A percentile compares a stretch with the other conserved stretches of the same genome.
phyloP scores from a whole-genome alignment of 2,329 filamentous ascomycete genomes.

The Cytospora piceicola region DNA sequence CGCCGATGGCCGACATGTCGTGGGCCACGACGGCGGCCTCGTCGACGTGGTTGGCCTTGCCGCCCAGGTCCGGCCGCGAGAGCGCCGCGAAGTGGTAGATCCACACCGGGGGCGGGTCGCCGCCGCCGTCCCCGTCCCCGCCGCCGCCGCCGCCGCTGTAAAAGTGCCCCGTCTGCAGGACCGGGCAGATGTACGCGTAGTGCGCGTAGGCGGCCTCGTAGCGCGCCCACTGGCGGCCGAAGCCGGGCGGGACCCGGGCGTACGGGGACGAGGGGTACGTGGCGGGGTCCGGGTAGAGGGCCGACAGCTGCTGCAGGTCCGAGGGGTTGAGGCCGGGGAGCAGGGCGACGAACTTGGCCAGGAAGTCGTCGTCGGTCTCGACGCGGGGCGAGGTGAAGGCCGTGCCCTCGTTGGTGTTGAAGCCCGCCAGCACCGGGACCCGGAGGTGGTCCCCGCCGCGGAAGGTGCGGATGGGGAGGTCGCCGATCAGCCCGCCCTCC shows the following conservation, averaged over 20 bases:
- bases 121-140: not conserved
- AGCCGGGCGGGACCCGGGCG: conserved; percentile 40
- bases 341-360: conserved; percentile 62
- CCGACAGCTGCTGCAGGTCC: conserved; percentile 60
- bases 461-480: conserved; percentile 65
- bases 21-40: conserved; percentile 50
- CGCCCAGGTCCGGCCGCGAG: conserved; percentile 29
- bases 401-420: conserved; percentile 71
- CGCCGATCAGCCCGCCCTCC: conserved; percentile 53
- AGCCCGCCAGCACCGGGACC: conserved; percentile 69
- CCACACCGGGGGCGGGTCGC: conserved; percentile 4
- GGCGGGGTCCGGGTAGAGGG: conserved; percentile 65
- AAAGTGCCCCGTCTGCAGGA: conserved; percentile 61
- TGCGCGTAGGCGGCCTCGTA: conserved; percentile 65
- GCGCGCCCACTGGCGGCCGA: conserved; percentile 60
- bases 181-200: conserved; percentile 67
- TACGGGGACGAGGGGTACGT: conserved; percentile 47
- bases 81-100: conserved; percentile 60
- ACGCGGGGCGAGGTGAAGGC: conserved; percentile 61
- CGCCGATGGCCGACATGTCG: conserved; percentile 43
- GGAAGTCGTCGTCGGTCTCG: conserved; percentile 56
- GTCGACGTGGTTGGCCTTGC: conserved; percentile 53
- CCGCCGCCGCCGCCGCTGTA: conserved; percentile 35
- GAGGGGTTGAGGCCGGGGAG: conserved; percentile 58
- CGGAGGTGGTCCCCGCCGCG: conserved; percentile 54